These are phyloP conservation scores for Pochonia chlamydosporia DNA, from an alignment of 2,329 filamentous ascomycete species.

Conservation along the genomic window DNA sequence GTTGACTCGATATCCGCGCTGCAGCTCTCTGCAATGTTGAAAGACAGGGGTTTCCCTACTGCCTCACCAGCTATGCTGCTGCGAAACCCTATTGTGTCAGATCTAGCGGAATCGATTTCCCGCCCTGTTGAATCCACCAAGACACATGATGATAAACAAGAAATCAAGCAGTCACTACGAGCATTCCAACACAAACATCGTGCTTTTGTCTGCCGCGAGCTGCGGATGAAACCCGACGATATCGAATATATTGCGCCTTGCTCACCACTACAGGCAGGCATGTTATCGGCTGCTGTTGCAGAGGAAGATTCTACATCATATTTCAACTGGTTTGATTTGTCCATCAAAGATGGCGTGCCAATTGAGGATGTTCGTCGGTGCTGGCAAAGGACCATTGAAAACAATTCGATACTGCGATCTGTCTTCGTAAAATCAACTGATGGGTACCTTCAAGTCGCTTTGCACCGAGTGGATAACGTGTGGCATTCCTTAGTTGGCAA, in stretches of 20 bases:
- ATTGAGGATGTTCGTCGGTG: constrained; percentile 43
- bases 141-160: constrained; percentile 26
- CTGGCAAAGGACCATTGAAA: constrained; percentile 48
- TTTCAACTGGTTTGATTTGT: constrained; percentile 68
- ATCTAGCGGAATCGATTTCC: constrained; percentile 36
- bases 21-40: constrained; percentile 59
- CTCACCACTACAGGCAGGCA: constrained; percentile 80
- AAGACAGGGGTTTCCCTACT: constrained; percentile 51
- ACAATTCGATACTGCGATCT: constrained; percentile 63
- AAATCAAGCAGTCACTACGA: constrained; percentile 54
- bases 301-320: constrained; percentile 55
- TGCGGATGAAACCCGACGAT: constrained; percentile 44
- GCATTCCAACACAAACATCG: constrained; percentile 60
- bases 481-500: constrained; percentile 35
- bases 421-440: constrained; percentile 67
- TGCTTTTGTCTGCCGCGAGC: constrained; percentile 40
- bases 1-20: constrained; percentile 85
- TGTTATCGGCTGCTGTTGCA: constrained; percentile 64
- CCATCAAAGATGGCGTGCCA: constrained; percentile 41
- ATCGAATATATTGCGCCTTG: constrained; percentile 76
- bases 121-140: neutral
- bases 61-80: constrained; percentile 64
- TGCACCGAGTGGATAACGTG: constrained; percentile 34
- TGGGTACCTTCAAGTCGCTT: constrained; percentile 69
- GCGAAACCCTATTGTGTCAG: constrained; percentile 47